phyloP scores from a whole-genome alignment of 768 basidiomycete genomes.

The Boletus eberwhitei region DNA sequence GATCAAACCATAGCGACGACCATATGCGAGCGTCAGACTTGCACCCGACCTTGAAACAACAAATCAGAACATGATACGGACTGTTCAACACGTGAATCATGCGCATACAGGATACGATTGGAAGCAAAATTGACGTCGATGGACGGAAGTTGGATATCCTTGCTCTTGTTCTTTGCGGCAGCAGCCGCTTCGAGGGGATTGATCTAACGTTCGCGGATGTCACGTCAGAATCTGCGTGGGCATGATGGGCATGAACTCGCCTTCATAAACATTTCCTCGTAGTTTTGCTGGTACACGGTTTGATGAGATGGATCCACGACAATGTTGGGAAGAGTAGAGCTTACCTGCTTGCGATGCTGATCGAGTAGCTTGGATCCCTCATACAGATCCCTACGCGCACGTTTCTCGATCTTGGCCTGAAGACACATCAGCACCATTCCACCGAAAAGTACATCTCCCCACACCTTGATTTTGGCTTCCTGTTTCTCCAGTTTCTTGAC shows the following conservation, averaged over 20 bases:
- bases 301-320: neutral
- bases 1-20: conserved; percentile 88
- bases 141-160: conserved; percentile 90
- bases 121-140: conserved; percentile 98
- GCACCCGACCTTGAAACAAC: conserved; percentile 63
- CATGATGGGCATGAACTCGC: conserved; percentile 34
- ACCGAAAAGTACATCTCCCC: neutral
- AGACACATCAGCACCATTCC: neutral
- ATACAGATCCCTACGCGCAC: conserved; percentile 85
- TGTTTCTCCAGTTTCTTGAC: conserved; percentile 95
- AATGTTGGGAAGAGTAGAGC: conserved; percentile 3
- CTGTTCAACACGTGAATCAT: neutral
- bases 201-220: conserved; percentile 45
- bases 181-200: conserved; percentile 85
- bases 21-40: conserved; percentile 81
- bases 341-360: conserved; percentile 84
- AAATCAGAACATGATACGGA: conserved; percentile 2
- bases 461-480: conserved; percentile 90
- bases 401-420: conserved; percentile 95
- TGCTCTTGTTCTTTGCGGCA: conserved; percentile 88
- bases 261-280: conserved; percentile 99
- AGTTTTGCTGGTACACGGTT: conserved; percentile 68
- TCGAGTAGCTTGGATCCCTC: conserved; percentile 96
- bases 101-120: conserved; percentile 79
- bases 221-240: neutral